These are phyloP conservation scores for Withania somnifera DNA, from an alignment of 305 asterid genomes.

Conservation along the genomic window DNA sequence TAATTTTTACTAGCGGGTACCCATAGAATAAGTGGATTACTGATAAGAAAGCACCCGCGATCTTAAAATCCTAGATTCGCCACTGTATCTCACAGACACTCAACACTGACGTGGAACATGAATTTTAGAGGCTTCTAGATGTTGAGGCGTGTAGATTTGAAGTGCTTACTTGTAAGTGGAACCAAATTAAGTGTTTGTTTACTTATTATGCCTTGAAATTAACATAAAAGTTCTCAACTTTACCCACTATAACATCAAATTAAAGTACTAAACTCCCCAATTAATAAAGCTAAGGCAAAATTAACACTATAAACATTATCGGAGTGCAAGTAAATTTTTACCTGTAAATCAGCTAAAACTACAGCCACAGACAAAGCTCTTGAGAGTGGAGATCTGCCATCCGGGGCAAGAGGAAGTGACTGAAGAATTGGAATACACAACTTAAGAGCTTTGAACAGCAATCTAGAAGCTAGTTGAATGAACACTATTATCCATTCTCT, in stretches of 20 bases:
- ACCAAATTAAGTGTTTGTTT: no score
- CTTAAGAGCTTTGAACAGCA: slow-evolving; percentile 71
- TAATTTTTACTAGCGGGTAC: no score
- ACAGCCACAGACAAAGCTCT: slow-evolving; percentile 70
- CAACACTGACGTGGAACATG: no score
- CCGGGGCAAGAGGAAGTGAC: slow-evolving; percentile 48
- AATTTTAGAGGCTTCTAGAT: no score
- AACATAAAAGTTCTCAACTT: not conserved
- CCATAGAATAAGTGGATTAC: no score
- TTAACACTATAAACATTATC: not conserved
- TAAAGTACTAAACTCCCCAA: no score
- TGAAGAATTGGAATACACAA: slow-evolving; percentile 71
- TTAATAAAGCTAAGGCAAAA: not conserved
- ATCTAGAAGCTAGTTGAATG: slow-evolving; percentile 43
- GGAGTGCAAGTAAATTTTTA: not conserved
- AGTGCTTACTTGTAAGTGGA: no score
- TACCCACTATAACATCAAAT: not conserved
- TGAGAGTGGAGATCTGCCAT: slow-evolving; percentile 68
- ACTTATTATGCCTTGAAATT: no score
- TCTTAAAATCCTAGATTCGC: no score
- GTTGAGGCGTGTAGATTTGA: no score
- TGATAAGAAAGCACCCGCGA: no score
- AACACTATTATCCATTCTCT: slow-evolving; percentile 41
- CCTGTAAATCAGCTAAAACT: slow-evolving; percentile 86
- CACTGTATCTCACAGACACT: no score